Percentiles rank a stretch among this genome's conserved stretches.
These are phyloP conservation scores for Pogostemon cablin DNA, from an alignment of 257 asterid species.

Conservation along the genomic window DNA sequence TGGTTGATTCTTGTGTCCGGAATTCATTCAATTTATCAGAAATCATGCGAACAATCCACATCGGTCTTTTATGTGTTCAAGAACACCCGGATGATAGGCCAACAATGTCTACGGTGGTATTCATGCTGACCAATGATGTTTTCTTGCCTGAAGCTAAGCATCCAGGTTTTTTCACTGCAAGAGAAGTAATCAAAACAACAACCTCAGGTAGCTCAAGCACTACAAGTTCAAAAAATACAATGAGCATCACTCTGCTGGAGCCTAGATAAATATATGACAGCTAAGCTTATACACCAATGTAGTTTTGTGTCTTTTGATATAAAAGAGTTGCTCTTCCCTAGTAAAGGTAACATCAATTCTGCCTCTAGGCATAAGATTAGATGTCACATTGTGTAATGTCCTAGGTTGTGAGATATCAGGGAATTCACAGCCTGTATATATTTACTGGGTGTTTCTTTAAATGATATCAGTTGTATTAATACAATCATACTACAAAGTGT, in stretches of 20 bases:
- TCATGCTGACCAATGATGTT: constrained; percentile 34
- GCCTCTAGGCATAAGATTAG: no score
- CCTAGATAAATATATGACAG: no score
- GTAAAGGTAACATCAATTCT: no score
- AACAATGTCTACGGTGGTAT: constrained; percentile 33
- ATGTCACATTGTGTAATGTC: no score
- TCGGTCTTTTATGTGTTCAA: constrained; percentile 41
- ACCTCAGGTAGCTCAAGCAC: neutral
- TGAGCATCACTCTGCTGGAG: neutral
- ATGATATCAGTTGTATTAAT: no score
- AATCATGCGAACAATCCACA: neutral
- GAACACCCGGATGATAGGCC: constrained; percentile 20
- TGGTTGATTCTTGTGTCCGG: constrained; percentile 19
- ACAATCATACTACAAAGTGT: no score
- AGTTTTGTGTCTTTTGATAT: no score
- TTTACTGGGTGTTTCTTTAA: no score
- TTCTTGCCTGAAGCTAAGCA: constrained; percentile 24
- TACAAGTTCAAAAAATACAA: neutral
- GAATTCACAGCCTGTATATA: no score
- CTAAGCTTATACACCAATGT: no score
- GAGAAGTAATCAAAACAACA: neutral
- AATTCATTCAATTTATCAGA: constrained; percentile 2
- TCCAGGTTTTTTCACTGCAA: neutral
- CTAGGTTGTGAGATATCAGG: no score
- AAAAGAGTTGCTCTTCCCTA: no score